Conservation (phyloP, 805 yeast genomes). For the Yarrowia bubula region DNA sequence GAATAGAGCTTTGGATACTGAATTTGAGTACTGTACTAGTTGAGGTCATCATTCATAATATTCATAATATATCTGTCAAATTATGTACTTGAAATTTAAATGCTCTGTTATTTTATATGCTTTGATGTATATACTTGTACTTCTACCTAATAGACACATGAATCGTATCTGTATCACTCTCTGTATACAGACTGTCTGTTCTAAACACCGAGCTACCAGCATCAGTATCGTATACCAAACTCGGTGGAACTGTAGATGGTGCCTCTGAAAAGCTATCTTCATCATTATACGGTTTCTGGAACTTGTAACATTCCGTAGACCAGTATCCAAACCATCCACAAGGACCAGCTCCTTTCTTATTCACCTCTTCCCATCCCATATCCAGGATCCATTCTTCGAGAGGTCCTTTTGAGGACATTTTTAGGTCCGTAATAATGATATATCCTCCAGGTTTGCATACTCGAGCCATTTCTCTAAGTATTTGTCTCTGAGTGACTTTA, state of each 20-base stretch:
- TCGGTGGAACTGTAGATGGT: background rate
- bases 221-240: slow-evolving; percentile 3
- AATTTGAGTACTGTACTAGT: background rate
- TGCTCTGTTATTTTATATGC: too few relatives aligned
- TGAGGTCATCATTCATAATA: too few relatives aligned
- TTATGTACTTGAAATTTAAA: too few relatives aligned
- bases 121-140: too few relatives aligned
- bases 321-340: slow-evolving; percentile 26
- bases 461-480: slow-evolving; percentile 18
- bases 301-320: slow-evolving; percentile 17
- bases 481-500: slow-evolving; percentile 10
- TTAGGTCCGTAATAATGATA: slow-evolving; percentile 11
- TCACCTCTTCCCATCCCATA: slow-evolving; percentile 22
- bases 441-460: slow-evolving; percentile 24
- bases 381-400: slow-evolving; percentile 17
- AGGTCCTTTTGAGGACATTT: background rate
- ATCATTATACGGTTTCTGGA: slow-evolving; percentile 13
- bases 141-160: background rate
- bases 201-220: background rate
- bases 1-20: background rate
- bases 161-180: slow-evolving; percentile 5
- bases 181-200: background rate
- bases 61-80: too few relatives aligned
- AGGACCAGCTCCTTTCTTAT: slow-evolving; percentile 20
- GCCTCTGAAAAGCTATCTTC: background rate